Base-by-base conservation (phyloP, 495 filamentous ascomycete species). In the Penicillium canescens region DNA sequence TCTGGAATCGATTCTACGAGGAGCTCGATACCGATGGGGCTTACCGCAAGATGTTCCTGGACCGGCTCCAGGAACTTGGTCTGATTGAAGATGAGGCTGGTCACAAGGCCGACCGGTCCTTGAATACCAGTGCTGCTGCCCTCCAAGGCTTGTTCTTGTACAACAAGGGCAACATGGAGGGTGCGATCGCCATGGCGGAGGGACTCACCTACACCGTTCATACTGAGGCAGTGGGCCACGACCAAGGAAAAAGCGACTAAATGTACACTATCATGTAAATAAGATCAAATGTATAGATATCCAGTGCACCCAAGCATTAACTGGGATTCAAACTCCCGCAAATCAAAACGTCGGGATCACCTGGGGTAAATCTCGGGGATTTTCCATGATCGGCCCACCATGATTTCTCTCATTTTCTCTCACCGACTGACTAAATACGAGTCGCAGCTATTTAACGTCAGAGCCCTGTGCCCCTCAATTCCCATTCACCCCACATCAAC, bases 1-100 rank as follows among this genome's bases (percentile, higher is more conserved):
- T 98, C 72, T 98, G 94, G 94, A 87, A 92, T 68, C 83, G 94
- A 26, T 98, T 98, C 70, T 98, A 97, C 56, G 86, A 87, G 3
- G 88, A 91, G 34, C 68, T 89, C n/a, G 91, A 96, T 60, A 47
- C 65, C 11, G 79, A 85, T 44, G 85, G 83, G 8, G 47, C 53
- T 6, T 56, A 73, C 40, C 81, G 76, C 48, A 65, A 69, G 46
- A 57, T 62, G 8, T 85, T 85, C 63, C 59, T 83, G 55, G 56
- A 72, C 35, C 75, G 73, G 35, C 73, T 84, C 12, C 68, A 76
- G 42, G 69, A 76, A 37, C 72, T 84, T 16, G 78, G 78, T 3
- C 55, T 84, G 45, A 63, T 82, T 13, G 81, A 84, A 45, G 74
- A 80, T 31, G 74, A 77, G 24, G 60, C 71, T 21, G 73, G 76